A percentile compares a stretch with the other conserved stretches of the same genome.
phyloP scores from a whole-genome alignment of 257 asterid species.

The Capsicum chinense region DNA sequence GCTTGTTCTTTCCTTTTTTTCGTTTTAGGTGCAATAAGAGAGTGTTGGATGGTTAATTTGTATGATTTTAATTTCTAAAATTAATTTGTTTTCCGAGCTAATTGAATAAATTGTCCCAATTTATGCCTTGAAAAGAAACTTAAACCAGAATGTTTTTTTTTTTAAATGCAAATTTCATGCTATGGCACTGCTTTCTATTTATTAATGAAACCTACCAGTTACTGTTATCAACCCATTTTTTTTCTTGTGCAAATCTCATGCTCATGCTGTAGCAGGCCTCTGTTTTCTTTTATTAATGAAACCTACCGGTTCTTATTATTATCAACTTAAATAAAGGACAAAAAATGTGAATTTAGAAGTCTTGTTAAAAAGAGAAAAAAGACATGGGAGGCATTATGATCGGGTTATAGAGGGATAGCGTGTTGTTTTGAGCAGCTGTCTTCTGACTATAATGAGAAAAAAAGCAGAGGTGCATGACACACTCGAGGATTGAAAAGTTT shows the following conservation, averaged over 20 bases:
- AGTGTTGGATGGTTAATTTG: background rate
- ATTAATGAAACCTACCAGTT: background rate
- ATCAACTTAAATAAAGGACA: background rate
- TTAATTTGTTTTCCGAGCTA: background rate
- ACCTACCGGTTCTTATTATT: constrained; percentile 1
- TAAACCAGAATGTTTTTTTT: background rate
- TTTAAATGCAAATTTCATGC: background rate
- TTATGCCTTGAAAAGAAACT: background rate
- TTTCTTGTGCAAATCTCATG: constrained; percentile 17
- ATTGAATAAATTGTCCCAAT: background rate
- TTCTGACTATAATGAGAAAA: background rate
- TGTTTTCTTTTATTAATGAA: background rate
- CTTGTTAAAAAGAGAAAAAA: background rate
- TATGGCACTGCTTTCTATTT: background rate
- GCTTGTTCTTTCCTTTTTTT: background rate
- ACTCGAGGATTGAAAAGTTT: background rate
- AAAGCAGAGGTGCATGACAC: background rate
- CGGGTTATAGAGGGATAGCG: background rate
- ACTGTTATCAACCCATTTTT: background rate
- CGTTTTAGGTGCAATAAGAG: background rate
- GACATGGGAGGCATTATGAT: background rate
- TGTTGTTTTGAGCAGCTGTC: background rate
- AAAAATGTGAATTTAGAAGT: background rate
- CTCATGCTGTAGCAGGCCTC: background rate
- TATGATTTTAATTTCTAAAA: background rate